Evolutionary conservation across 495 filamentous ascomycete genomes (phyloP), one percentile per base, ranked within the genome.

Genomic region (Podospora bellae-mahoneyi): DNA sequence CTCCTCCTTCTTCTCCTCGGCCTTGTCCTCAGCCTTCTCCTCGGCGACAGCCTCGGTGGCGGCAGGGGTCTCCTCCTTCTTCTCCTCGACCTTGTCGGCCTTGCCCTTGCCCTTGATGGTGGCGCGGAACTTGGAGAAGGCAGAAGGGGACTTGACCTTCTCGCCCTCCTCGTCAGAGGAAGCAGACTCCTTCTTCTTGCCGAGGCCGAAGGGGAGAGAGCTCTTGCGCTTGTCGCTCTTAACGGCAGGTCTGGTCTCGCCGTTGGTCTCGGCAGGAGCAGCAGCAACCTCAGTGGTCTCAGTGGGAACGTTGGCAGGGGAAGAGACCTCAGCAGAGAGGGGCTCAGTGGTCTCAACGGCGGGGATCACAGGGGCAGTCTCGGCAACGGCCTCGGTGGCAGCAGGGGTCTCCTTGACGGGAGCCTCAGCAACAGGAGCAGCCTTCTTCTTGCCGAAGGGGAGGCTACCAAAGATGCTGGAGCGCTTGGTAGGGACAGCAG

Each of bases 181-280:
- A 55, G 78, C 73, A 28, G 71, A 69, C 69, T 82, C 76, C 75
- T 85, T 81, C 77, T 85, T 82, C 79, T 84, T 84, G 77, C 81
- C 81, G 72, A 87, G 83, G 75, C 74, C 75, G 71, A 85, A 87
- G 48, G 85, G 85, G 0, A 85, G 75, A 3, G 82, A 82, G 69
- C 83, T 84, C 80, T 86, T 87, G 72, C 84, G 83, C 80, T 86
- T 87, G 68, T 86, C 84, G 64, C 63, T 72, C 83, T 86, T 83
- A 59, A 79, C 76, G 71, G 86, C 82, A 72, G 80, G 78, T 73
- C 82, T 82, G 67, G 83, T 75, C 76, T 85, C 85, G 58, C 82
- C 78, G 74, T 84, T 81, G 76, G 81, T 78, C 66, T 80, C 77
- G 48, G 61, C 61, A 19, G 78, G 74, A 16, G 81, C 66, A 20